Base-by-base conservation (phyloP, 495 filamentous ascomycete species). In the Penicillium cosmopolitanum region DNA sequence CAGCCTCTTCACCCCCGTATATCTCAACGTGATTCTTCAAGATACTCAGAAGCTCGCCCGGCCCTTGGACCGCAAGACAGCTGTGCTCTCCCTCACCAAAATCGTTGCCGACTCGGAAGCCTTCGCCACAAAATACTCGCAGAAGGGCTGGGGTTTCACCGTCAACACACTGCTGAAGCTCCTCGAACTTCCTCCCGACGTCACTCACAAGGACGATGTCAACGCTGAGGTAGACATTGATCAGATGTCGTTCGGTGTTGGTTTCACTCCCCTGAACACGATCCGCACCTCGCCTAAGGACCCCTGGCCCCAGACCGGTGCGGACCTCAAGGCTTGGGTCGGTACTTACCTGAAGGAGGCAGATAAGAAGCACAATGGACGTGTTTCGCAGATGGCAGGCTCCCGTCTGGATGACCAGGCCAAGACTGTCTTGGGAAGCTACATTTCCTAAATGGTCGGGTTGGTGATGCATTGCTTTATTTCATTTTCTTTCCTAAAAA, bases 201-300 rank as follows among this genome's bases (percentile, higher is more conserved):
- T 91, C 7, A 75, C 84, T 10, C 71, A 84, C 47, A 82, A 84
- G 50, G 93, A 96, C 58, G 92, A 96, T 55, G 69, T 88, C 21
- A 85, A 93, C 62, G 80, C 83, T 15, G 93, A 96, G 66, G 87
- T 89, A 10, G 95, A 98, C 64, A 88, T 95, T 47, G 95, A 98
- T 62, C 94, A 98, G 70, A 85, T 96, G 67, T 87, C 89, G 51
- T 99, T 98, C 65, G 96, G 94, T 11, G 86, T 96, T 44, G 92
- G 92, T 1, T 99, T 96, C 75, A 97, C 95, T 2, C 84, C 89
- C 42, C 81, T 99, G 56, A 93, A 90, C 70, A 97, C 95, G 1
- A 92, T 93, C 73, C 90, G 88, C 70, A 84, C 85, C 51, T 69
- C 74, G 34, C 65, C 80, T 9, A 80, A 79, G 55, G 93, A 96